phyloP scores from a whole-genome alignment of 345 rosid species.

The Clarkia xantiana region DNA sequence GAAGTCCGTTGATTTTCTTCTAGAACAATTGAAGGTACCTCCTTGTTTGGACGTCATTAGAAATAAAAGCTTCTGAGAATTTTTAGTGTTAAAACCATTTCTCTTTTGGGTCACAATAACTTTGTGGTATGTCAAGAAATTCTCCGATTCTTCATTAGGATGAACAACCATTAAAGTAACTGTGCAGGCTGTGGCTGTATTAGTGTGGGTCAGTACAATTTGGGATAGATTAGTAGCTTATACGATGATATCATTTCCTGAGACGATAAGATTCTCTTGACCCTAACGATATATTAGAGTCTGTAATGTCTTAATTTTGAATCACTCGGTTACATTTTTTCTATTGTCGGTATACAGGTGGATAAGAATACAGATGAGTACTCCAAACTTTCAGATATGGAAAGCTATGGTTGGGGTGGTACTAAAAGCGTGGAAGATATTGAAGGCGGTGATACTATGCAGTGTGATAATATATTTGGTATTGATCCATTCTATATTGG shows the following conservation, averaged over 20 bases:
- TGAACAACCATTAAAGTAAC: no score
- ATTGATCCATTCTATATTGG: constrained; percentile 65
- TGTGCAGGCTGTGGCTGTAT: no score
- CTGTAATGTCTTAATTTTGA: neutral
- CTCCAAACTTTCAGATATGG: constrained; percentile 34
- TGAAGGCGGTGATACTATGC: constrained; percentile 26
- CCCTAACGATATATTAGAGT: no score
- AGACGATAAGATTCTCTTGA: no score
- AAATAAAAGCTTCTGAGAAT: neutral
- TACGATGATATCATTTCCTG: no score
- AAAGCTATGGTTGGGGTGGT: constrained; percentile 79
- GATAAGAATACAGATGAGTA: constrained; percentile 11
- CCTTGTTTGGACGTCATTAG: neutral
- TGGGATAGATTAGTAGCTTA: no score
- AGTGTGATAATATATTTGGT: constrained; percentile 40
- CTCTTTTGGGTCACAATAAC: neutral
- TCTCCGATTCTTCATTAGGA: no score
- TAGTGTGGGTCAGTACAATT: no score
- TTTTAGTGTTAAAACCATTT: neutral
- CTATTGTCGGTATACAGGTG: constrained; percentile 26
- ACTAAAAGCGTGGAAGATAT: constrained; percentile 16
- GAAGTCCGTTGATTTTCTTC: constrained; percentile 51
- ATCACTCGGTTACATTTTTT: neutral
- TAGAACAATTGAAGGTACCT: constrained; percentile 41
- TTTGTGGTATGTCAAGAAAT: neutral